phyloP scores from a whole-genome alignment of 2,329 filamentous ascomycete genomes.

The Chaetoscypha palmicola region DNA sequence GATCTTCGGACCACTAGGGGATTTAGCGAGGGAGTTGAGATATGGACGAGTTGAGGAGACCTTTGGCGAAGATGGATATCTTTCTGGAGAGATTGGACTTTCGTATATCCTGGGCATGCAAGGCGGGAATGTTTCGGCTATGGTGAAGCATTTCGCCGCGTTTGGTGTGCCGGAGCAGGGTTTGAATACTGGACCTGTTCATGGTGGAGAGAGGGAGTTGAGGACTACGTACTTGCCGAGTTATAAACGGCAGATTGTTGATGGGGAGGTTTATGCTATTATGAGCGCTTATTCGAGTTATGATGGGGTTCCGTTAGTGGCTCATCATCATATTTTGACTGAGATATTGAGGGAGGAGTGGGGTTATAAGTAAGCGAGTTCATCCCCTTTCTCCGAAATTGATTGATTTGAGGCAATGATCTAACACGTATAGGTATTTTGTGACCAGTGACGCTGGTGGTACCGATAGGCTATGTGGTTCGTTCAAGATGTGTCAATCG shows the following conservation, averaged over 20 bases:
- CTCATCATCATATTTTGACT: slow-evolving; percentile 58
- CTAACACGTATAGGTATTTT: slow-evolving; percentile 54
- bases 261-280: slow-evolving; percentile 58
- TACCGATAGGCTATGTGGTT: slow-evolving; percentile 58
- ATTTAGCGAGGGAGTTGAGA: slow-evolving; percentile 63
- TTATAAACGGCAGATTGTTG: slow-evolving; percentile 65
- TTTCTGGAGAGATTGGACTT: slow-evolving; percentile 62
- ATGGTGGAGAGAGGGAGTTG: slow-evolving; percentile 47
- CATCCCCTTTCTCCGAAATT: no score
- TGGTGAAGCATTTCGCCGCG: slow-evolving; percentile 69
- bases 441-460: slow-evolving; percentile 61
- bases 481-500: slow-evolving; percentile 56
- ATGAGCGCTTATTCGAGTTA: slow-evolving; percentile 74
- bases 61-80: slow-evolving; percentile 60
- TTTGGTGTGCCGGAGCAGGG: slow-evolving; percentile 66
- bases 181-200: slow-evolving; percentile 55
- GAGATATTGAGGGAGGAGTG: slow-evolving; percentile 64
- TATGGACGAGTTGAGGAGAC: slow-evolving; percentile 71
- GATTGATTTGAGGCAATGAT: no score
- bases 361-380: slow-evolving; percentile 47
- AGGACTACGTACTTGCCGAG: slow-evolving; percentile 50
- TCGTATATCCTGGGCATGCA: slow-evolving; percentile 55
- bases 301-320: slow-evolving; percentile 62
- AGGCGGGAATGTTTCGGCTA: slow-evolving; percentile 57
- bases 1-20: slow-evolving; percentile 63